Evolutionary conservation across 352 stramenopile genomes (phyloP).

Genomic region (Globisporangium polare): DNA sequence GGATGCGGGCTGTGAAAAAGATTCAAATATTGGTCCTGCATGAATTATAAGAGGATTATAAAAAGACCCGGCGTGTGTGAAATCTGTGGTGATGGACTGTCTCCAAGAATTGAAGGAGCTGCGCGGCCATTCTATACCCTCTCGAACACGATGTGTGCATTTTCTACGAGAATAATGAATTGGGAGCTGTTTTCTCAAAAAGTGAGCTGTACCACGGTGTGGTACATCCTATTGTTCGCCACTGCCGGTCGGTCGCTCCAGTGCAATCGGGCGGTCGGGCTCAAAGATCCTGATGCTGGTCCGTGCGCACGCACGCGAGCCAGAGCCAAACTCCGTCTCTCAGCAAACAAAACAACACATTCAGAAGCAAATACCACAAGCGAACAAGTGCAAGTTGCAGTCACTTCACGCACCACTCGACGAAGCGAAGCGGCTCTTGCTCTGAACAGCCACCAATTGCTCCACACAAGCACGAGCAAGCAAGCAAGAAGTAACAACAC

Average conservation of each 20-base stretch:
- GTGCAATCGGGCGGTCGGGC: background rate
- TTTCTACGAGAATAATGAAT: no score
- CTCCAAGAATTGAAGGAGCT: no score
- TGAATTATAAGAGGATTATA: no score
- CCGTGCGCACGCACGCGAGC: constrained; percentile 1
- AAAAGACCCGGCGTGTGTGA: no score
- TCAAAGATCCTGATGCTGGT: constrained; percentile 1
- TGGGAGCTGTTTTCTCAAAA: no score
- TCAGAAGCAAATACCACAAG: background rate
- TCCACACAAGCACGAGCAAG: background rate
- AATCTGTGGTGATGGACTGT: no score
- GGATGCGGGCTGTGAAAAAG: no score
- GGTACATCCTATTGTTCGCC: no score
- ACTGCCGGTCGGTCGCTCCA: background rate
- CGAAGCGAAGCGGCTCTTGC: constrained; percentile 3
- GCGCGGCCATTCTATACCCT: no score
- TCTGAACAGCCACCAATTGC: background rate
- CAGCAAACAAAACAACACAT: background rate
- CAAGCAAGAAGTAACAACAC: background rate
- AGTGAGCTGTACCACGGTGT: no score
- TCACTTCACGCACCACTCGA: background rate
- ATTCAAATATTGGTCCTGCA: no score
- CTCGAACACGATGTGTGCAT: no score
- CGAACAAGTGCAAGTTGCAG: background rate
- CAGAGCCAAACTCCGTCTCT: constrained; percentile 3